Evolutionary conservation across 495 filamentous ascomycete species (phyloP), one percentile per base, ranked within the genome.

Genomic region (Tuber umbilicatum): DNA sequence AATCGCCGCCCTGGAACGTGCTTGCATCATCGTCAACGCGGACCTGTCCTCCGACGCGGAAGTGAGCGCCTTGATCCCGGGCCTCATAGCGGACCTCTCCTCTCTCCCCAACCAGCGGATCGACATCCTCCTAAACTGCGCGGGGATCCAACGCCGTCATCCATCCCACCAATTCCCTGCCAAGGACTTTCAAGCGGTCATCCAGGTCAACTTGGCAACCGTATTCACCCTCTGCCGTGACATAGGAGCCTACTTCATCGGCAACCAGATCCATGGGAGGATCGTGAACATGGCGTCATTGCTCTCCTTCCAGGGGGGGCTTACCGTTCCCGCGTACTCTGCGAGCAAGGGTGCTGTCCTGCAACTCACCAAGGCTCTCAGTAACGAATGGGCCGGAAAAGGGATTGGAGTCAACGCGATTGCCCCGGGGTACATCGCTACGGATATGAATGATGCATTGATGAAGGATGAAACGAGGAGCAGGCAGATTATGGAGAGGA

Each of bases 301-400:
- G 17, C 87, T 97, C 0, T 91, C 91, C 55, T 97, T 96, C 87
- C 94, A 97, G 80, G 94, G 94, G 70, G 94, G 94, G 0, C 86
- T 97, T 64, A 97, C 91, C 0, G 93, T 97, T 1, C 93, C 94
- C 0, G 94, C 94, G 2, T 97, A 97, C 84, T 91, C 94, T 17
- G 93, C 94, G 0, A 90, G 89, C 79, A 97, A 97, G 84, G 94
- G 93, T 39, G 94, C 91, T 5, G 89, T 97, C 2, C 89, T 89
- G 27, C 93, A 97, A 83, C 83, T 97, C 73, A 97, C 94, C 43
- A 97, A 97, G 83, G 89, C 91, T 23, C 86, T 97, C 60, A 89
- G 90, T 37, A 97, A 97, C 74, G 92, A 96, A 83, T 97, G 94
- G 94, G 88, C 91, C 4, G 83, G 86, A 2, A 86, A 89, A 79